phyloP scores from a whole-genome alignment of 83 land plant species.

The Larix sibirica region DNA sequence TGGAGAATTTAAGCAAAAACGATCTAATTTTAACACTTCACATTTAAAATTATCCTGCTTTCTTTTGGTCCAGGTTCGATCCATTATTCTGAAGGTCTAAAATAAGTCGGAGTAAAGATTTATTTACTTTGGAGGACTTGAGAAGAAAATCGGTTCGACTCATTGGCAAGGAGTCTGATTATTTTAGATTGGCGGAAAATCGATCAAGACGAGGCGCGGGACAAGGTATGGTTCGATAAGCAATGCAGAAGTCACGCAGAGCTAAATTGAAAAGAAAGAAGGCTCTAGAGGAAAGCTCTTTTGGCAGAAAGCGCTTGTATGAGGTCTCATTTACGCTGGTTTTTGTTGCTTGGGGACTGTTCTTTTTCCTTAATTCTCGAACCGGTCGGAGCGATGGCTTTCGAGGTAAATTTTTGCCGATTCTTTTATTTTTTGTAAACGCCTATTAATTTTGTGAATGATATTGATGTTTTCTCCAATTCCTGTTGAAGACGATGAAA shows the following conservation, averaged over 20 bases:
- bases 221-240: conserved; percentile 4
- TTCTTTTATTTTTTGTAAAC: not conserved
- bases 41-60: not conserved
- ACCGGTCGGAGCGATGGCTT: conserved; percentile 33
- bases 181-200: not conserved
- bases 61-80: not conserved
- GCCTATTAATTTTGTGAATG: not conserved
- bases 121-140: not conserved
- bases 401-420: conserved; percentile 21
- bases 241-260: conserved; percentile 19
- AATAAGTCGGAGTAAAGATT: not conserved
- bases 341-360: conserved; percentile 41
- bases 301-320: conserved; percentile 23
- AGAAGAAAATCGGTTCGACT: not conserved
- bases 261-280: not conserved
- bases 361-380: conserved; percentile 46
- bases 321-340: conserved; percentile 41
- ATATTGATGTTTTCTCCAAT: not conserved
- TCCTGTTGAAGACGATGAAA: not conserved
- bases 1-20: not conserved
- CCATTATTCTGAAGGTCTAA: not conserved
- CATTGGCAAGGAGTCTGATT: not conserved
- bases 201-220: not conserved
- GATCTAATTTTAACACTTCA: not conserved
- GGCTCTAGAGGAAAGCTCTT: conserved; percentile 14